Conservation (phyloP, 305 asterid species). For the Fraxinus angustifolia region DNA sequence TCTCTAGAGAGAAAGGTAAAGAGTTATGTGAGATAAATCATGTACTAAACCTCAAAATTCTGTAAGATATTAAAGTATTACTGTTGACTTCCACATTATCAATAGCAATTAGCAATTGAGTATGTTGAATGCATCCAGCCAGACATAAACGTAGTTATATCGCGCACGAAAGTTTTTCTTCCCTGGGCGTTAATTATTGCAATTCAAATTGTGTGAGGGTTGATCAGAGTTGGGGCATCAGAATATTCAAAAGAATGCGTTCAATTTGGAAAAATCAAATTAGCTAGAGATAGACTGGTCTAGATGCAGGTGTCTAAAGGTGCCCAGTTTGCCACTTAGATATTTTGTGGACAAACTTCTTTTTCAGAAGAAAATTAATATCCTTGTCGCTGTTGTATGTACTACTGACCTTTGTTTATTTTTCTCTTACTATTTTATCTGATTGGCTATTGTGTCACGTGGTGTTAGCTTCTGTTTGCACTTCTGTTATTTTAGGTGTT, state of each 20-base stretch:
- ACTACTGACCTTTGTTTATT: not conserved
- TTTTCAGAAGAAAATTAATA: not conserved
- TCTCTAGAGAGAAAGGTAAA: not conserved
- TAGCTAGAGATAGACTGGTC: not conserved
- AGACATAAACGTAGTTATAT: not conserved
- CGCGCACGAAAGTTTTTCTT: constrained; percentile 3
- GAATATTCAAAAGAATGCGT: not conserved
- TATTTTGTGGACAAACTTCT: not conserved
- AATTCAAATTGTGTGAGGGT: constrained; percentile 1
- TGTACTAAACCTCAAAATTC: not conserved
- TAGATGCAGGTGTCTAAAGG: constrained; percentile 10
- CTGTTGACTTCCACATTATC: not conserved
- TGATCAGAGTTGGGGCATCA: not conserved
- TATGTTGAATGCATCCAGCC: not conserved
- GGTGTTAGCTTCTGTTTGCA: constrained; percentile 17
- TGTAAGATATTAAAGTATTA: not conserved
- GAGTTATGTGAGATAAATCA: not conserved
- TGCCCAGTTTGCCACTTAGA: constrained; percentile 3
- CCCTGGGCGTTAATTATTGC: not conserved
- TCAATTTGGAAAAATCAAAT: not conserved
- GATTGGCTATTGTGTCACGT: not conserved
- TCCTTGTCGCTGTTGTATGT: constrained; percentile 1
- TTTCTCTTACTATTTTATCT: constrained; percentile 6
- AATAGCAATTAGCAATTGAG: not conserved
- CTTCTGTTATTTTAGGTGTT: constrained; percentile 17